Conservation (phyloP, 2,329 filamentous ascomycete genomes). For the Aspergillus novoparasiticus region DNA sequence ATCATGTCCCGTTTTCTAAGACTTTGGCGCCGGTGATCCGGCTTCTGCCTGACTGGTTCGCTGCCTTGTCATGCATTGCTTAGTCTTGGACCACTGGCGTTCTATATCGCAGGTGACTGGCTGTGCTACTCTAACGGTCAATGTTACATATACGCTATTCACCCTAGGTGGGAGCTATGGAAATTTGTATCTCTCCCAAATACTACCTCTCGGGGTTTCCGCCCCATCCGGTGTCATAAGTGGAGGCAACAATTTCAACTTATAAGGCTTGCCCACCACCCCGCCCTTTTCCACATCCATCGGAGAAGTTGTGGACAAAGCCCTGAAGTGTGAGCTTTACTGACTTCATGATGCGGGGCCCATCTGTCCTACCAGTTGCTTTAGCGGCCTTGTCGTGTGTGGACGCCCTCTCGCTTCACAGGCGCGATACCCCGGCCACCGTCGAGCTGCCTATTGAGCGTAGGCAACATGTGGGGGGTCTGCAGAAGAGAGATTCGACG, state of each 20-base stretch:
- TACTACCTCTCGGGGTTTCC: neutral
- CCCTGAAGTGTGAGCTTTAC: neutral
- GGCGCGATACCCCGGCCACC: constrained; percentile 13
- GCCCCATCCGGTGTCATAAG: neutral
- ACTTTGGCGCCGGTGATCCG: neutral
- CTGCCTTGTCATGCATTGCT: neutral
- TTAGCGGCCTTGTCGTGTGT: neutral
- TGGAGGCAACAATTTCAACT: neutral
- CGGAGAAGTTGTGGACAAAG: neutral
- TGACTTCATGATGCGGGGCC: neutral
- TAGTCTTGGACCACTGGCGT: neutral
- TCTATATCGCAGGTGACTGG: neutral
- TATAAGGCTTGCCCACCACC: neutral
- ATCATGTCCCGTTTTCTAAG: neutral
- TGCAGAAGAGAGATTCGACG: constrained; percentile 10
- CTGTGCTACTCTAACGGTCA: neutral
- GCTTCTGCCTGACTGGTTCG: neutral
- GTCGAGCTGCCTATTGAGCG: constrained; percentile 14
- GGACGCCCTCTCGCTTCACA: constrained; percentile 10
- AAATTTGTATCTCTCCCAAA: neutral
- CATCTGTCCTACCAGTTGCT: neutral
- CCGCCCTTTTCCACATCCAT: neutral
- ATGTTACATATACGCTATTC: neutral
- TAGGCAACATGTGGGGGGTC: constrained; percentile 2
- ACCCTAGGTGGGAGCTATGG: neutral